A percentile compares a stretch with the other conserved stretches of the same genome.
Conservation (phyloP, 257 asterid genomes). For the Henckelia pumila region DNA sequence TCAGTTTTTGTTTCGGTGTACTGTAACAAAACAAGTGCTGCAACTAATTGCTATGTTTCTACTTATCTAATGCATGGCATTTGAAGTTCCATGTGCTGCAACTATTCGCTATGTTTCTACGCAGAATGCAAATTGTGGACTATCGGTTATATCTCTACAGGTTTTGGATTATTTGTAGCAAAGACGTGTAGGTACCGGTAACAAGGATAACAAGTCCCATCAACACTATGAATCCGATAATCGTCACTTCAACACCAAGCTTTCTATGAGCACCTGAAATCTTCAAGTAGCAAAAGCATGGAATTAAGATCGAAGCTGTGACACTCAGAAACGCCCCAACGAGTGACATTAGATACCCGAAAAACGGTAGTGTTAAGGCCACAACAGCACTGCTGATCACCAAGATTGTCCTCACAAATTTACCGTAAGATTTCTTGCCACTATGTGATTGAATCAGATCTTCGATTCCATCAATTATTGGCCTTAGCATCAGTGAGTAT, state of each 20-base stretch:
- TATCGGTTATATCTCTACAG: neutral
- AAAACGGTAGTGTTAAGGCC: conserved; percentile 23
- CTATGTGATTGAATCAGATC: conserved; percentile 17
- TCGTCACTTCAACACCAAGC: conserved; percentile 3
- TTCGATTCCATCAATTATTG: conserved; percentile 39
- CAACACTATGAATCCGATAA: conserved; percentile 14
- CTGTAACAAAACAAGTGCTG: neutral
- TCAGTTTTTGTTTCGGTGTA: neutral
- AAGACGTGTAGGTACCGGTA: conserved; percentile 30
- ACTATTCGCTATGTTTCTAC: too few relatives aligned
- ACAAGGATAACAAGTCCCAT: conserved; percentile 32
- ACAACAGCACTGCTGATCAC: conserved; percentile 31
- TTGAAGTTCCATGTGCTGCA: neutral
- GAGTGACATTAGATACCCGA: conserved; percentile 51
- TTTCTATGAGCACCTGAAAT: conserved; percentile 16
- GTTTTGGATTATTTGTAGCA: conserved; percentile 20
- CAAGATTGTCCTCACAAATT: conserved; percentile 32
- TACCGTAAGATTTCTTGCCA: conserved; percentile 16
- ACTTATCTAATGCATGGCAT: neutral
- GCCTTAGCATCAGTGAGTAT: conserved; percentile 58
- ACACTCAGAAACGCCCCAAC: conserved; percentile 42
- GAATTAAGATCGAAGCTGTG: conserved; percentile 39
- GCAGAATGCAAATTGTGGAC: neutral
- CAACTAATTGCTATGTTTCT: neutral
- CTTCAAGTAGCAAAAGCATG: conserved; percentile 50